Evolutionary conservation across 1,284 basidiomycete genomes (phyloP).

Genomic region (Fomitopsis schrenkii): DNA sequence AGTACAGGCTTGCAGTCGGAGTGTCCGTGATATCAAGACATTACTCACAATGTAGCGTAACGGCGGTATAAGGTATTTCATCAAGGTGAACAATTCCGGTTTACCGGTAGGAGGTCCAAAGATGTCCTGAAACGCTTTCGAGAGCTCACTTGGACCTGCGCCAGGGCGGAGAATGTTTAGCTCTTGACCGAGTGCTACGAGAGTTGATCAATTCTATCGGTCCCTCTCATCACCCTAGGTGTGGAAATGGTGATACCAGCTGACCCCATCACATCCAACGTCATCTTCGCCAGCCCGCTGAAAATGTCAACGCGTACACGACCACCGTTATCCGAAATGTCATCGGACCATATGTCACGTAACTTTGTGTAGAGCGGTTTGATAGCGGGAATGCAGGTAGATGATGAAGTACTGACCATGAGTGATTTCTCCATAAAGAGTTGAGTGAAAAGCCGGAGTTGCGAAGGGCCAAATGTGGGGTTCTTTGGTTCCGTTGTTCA

Average conservation of each 20-base stretch:
- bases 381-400: not conserved
- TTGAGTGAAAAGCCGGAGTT: slow-evolving; percentile 50
- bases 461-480: slow-evolving; percentile 53
- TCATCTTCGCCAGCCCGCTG: slow-evolving; percentile 37
- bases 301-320: slow-evolving; percentile 34
- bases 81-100: not conserved
- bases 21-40: too few species aligned
- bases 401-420: not conserved
- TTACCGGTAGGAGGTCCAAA: slow-evolving; percentile 5
- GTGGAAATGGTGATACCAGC: slow-evolving; percentile 27
- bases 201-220: too few species aligned
- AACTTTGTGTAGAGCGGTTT: too few species aligned
- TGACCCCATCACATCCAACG: slow-evolving; percentile 48
- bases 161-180: too few species aligned
- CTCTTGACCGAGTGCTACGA: too few species aligned
- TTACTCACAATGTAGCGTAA: slow-evolving; percentile 15
- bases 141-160: slow-evolving; percentile 33
- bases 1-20: too few species aligned
- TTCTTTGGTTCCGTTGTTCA: slow-evolving; percentile 31
- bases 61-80: slow-evolving; percentile 4
- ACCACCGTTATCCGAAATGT: slow-evolving; percentile 7
- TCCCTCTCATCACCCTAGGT: too few species aligned
- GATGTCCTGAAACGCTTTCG: slow-evolving; percentile 31
- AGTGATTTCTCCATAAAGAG: slow-evolving; percentile 36
- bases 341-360: slow-evolving; percentile 23